These are phyloP conservation scores for Rosa chinensis DNA, from an alignment of 306 rosid genomes.

Conservation along the genomic window DNA sequence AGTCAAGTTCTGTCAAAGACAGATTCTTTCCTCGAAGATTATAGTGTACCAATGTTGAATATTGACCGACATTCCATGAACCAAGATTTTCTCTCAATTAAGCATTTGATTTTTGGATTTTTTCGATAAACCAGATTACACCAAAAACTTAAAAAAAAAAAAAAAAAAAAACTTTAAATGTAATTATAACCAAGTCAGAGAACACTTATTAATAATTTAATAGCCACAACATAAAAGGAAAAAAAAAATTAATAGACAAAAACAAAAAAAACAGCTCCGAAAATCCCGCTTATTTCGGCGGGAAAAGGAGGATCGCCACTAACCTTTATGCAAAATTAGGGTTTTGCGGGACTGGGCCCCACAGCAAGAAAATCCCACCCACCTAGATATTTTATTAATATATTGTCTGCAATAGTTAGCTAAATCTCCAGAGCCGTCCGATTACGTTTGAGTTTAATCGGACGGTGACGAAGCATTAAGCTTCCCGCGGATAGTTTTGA, in stretches of 20 bases:
- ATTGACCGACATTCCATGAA: background rate
- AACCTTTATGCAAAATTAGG: constrained; percentile 7
- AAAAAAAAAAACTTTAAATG: background rate
- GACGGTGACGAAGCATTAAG: constrained; percentile 25
- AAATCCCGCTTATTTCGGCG: constrained; percentile 68
- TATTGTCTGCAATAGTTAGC: background rate
- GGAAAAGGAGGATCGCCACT: constrained; percentile 33
- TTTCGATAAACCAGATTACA: background rate
- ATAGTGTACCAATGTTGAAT: background rate
- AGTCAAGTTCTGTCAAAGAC: background rate
- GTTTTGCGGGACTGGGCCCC: constrained; percentile 16
- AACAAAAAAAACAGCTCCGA: constrained; percentile 22
- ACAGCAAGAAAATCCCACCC: background rate
- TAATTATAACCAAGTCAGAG: background rate
- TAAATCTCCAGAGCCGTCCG: constrained; percentile 23
- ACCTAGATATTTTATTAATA: background rate
- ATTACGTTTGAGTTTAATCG: constrained; percentile 38
- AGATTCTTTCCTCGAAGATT: background rate
- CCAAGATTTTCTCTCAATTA: background rate
- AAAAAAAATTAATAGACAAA: background rate
- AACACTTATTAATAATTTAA: background rate
- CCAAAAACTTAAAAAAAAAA: too few relatives aligned
- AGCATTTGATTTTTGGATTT: background rate
- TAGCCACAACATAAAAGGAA: background rate
- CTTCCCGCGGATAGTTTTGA: constrained; percentile 53